These are phyloP conservation scores for Helotiales sp. DNA, from an alignment of 2,329 filamentous ascomycete genomes.

Conservation along the genomic window DNA sequence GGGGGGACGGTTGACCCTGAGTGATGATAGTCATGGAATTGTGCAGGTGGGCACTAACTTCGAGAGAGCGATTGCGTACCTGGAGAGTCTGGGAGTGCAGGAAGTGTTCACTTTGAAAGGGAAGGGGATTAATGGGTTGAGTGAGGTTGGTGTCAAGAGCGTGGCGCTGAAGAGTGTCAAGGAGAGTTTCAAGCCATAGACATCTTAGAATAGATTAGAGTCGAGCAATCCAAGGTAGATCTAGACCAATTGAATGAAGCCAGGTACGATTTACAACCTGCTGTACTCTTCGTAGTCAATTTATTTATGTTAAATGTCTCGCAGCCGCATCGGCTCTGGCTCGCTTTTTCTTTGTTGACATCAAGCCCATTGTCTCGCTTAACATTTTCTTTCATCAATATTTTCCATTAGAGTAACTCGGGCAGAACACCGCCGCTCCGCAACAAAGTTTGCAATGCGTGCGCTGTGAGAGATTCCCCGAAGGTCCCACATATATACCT, in stretches of 20 bases:
- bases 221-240: neutral
- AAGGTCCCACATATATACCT: neutral
- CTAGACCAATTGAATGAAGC: neutral
- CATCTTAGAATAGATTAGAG: neutral
- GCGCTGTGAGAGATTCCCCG: neutral
- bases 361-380: neutral
- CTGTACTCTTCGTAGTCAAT: neutral
- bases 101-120: slow-evolving; percentile 54
- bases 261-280: neutral
- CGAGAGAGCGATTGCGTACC: slow-evolving; percentile 68
- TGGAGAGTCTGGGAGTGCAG: slow-evolving; percentile 67
- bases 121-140: slow-evolving; percentile 3
- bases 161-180: slow-evolving; percentile 32
- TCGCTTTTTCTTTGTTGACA: slow-evolving; percentile 3
- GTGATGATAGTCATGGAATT: slow-evolving; percentile 91
- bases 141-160: slow-evolving; percentile 18
- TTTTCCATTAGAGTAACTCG: neutral
- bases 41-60: slow-evolving; percentile 91
- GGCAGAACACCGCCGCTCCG: neutral
- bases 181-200: slow-evolving; percentile 29
- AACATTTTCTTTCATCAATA: neutral
- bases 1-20: slow-evolving; percentile 85
- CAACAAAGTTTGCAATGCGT: neutral
- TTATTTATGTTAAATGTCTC: neutral
- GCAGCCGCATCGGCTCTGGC: neutral